Evolutionary conservation across 331 rosid species (phyloP), one percentile per base, ranked within the genome.

Genomic region (Rosa hybrid): DNA sequence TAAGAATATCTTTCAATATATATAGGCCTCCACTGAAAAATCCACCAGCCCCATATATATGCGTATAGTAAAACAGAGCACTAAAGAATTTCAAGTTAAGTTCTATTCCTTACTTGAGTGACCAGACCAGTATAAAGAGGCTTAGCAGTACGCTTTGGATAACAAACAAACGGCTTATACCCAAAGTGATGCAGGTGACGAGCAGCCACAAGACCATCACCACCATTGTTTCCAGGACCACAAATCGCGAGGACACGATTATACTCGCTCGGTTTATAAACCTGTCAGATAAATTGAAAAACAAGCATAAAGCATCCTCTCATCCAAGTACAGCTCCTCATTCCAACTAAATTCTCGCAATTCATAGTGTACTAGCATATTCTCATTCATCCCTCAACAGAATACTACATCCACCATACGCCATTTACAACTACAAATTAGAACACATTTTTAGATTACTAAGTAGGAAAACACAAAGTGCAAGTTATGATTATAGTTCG

Each of bases 161-260:
- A 93, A 76, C 97, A 96, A 72, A 93, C 85, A 51, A 60, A 78
- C 13, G 90, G 94, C 83, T 88, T 90, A 80, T 91, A 96, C 34
- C 98, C 98, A 81, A 93, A 96, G 84, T 91, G 98, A 86, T 85
- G 84, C 69, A 96, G 87, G 80, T 96, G 99, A 56, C 99, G 97
- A 34, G 99, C 92, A 83, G 97, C 98, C 78, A 96, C 99, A 13
- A 93, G 88, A 83, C 98, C 99, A 59, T 96, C 99, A 71, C 98
- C 99, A 8, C 98, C 98, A 77, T 96, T 96, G 87, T 96, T 96
- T 65, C 99, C 99, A 79, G 99, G 99, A 72, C 99, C 99, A 86
- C 99, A 96, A 3, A 96, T 82, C 30, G 82, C 82, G 53, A 96
- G 98, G 75, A 96, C 94, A 16, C 90, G 94, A n/a, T 81, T 80